phyloP scores from a whole-genome alignment of 306 rosid species.

The Echinosophora koreensis region DNA sequence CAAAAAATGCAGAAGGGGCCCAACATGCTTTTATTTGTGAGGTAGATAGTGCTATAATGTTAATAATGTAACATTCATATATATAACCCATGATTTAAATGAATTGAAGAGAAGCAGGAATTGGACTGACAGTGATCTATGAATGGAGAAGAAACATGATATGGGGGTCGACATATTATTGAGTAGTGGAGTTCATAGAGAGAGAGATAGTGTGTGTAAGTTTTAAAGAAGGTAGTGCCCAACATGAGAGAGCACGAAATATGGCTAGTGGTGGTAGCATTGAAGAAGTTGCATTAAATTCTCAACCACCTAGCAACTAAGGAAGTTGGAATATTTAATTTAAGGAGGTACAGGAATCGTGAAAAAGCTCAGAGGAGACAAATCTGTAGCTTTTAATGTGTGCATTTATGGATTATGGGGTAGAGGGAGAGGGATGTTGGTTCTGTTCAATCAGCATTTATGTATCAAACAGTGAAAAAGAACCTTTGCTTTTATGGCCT shows the following conservation, averaged over 20 bases:
- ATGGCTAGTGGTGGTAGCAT: constrained; percentile 50
- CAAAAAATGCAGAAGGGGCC: not conserved
- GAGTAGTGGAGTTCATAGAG: not conserved
- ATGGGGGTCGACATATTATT: constrained; percentile 24
- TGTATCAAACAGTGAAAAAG: constrained; percentile 45
- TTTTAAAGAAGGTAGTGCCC: constrained; percentile 37
- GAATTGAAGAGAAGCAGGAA: not conserved
- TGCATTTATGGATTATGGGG: constrained; percentile 67
- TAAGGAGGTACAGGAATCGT: constrained; percentile 58
- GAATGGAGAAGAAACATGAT: constrained; percentile 32
- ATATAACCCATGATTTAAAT: constrained; percentile 1
- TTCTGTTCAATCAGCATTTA: constrained; percentile 78
- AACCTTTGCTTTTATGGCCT: constrained; percentile 50
- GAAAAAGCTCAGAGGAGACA: constrained; percentile 65
- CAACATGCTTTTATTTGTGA: not conserved
- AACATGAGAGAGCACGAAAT: constrained; percentile 9
- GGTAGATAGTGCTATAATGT: not conserved
- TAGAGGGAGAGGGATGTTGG: constrained; percentile 72
- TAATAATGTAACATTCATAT: not conserved
- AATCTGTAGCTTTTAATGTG: constrained; percentile 69
- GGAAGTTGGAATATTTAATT: constrained; percentile 80
- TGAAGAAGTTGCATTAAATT: constrained; percentile 74
- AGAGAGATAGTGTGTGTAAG: not conserved
- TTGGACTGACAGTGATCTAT: constrained; percentile 45
- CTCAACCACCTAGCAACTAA: constrained; percentile 68